Conservation (phyloP, 2,329 filamentous ascomycete species). For the Sporothrix variecibatus region DNA sequence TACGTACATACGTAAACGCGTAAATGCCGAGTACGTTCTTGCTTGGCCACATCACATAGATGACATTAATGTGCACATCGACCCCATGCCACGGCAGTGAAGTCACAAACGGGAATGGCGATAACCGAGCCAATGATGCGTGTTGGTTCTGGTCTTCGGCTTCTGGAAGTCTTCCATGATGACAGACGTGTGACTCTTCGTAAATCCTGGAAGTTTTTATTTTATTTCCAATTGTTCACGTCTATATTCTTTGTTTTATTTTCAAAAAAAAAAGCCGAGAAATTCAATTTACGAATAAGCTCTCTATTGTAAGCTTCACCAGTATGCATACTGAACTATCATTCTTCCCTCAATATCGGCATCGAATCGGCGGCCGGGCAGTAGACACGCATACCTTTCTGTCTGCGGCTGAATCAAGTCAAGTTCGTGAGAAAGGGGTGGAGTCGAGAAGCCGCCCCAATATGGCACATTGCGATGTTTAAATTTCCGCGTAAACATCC, state of each 20-base stretch:
- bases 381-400: neutral
- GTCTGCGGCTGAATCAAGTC: neutral
- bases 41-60: neutral
- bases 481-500: neutral
- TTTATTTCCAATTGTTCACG: too few species aligned
- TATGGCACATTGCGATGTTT: neutral
- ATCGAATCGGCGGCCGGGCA: neutral
- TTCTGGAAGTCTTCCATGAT: neutral
- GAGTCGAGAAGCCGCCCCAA: neutral
- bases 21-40: neutral
- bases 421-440: constrained; percentile 1
- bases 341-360: neutral
- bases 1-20: neutral
- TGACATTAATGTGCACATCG: neutral
- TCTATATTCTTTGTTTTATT: neutral
- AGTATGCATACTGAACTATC: neutral
- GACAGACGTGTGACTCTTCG: neutral
- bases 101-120: neutral
- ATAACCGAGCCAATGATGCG: neutral
- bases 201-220: neutral
- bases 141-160: neutral
- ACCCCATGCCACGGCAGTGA: neutral
- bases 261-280: neutral
- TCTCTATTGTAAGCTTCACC: neutral
- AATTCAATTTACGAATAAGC: too few species aligned